These are phyloP conservation scores for Diplodia corticola DNA, from an alignment of 2,329 filamentous ascomycete genomes.

Conservation along the genomic window DNA sequence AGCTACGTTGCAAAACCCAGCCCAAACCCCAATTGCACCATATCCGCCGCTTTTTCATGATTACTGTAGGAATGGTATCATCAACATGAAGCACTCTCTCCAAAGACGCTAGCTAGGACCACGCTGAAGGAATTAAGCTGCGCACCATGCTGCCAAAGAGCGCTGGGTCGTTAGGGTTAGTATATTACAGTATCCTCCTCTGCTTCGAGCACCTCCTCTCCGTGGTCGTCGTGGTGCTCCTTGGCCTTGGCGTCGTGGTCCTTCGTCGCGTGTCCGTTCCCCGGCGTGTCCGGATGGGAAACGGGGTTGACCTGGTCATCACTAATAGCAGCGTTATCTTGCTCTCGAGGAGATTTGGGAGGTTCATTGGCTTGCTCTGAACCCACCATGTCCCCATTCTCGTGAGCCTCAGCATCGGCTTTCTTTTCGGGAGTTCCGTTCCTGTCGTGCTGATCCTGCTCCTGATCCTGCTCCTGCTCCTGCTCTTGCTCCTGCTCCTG, in stretches of 20 bases:
- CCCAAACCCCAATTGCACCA: background rate
- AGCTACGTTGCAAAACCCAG: constrained; percentile 11
- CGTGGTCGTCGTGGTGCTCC: constrained; percentile 57
- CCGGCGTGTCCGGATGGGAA: constrained; percentile 27
- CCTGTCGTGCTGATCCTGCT: constrained; percentile 23
- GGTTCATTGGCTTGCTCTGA: constrained; percentile 29
- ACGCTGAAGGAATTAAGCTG: background rate
- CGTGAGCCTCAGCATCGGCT: constrained; percentile 1
- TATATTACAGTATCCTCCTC: constrained; percentile 93
- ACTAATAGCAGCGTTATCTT: constrained; percentile 13
- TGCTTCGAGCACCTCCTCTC: constrained; percentile 77
- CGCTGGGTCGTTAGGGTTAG: constrained; percentile 47
- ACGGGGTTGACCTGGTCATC: constrained; percentile 11
- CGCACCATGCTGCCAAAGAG: background rate
- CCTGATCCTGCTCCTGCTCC: constrained; percentile 41
- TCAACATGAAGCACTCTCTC: constrained; percentile 2
- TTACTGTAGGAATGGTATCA: constrained; percentile 16
- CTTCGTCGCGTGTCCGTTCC: constrained; percentile 25
- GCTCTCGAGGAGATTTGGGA: constrained; percentile 27
- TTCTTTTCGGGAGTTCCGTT: background rate
- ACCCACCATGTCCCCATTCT: constrained; percentile 22
- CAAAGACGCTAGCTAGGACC: background rate
- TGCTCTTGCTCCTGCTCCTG: constrained; percentile 27
- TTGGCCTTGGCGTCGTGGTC: constrained; percentile 30
- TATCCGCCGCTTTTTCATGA: background rate